Percentiles rank a stretch among this genome's conserved stretches.
phyloP scores from a whole-genome alignment of 148 eudicot genomes.

The Limonium bicolor region DNA sequence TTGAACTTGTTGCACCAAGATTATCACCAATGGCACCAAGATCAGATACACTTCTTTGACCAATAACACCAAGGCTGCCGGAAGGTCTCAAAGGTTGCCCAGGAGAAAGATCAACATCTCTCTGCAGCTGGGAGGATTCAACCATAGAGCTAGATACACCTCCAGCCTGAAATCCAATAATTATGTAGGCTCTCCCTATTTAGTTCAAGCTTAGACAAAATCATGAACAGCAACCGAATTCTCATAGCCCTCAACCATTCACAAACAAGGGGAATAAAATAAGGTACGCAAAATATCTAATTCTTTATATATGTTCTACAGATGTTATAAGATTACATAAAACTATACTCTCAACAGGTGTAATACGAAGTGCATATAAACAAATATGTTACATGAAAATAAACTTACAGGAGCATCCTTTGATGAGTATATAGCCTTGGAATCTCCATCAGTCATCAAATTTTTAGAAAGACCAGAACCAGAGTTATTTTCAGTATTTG shows the following conservation, averaged over 20 bases:
- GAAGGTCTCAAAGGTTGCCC: conserved; percentile 78
- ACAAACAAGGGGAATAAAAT: no score
- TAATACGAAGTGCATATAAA: no score
- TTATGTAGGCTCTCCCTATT: no score
- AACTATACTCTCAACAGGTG: no score
- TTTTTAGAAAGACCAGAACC: conserved; percentile 51
- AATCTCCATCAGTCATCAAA: conserved; percentile 50
- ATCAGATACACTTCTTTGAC: conserved; percentile 84
- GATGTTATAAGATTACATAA: no score
- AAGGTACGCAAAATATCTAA: no score
- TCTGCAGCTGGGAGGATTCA: conserved; percentile 41
- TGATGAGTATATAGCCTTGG: conserved; percentile 44
- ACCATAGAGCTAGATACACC: conserved; percentile 40
- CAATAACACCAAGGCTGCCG: conserved; percentile 81
- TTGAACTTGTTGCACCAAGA: conserved; percentile 47
- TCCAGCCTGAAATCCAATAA: conserved; percentile 66
- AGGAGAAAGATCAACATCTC: conserved; percentile 80
- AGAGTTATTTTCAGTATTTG: conserved; percentile 32
- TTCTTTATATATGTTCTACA: no score
- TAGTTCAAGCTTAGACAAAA: no score
- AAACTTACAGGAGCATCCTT: conserved; percentile 52
- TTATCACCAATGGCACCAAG: conserved; percentile 90
- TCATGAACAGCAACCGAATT: no score
- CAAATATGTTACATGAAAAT: background rate
- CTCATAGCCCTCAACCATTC: no score